A percentile compares a stretch with the other conserved stretches of the same genome.
These are phyloP conservation scores for Schizochytrium sp. DNA, from an alignment of 108 stramenopile genomes.

Conservation along the genomic window DNA sequence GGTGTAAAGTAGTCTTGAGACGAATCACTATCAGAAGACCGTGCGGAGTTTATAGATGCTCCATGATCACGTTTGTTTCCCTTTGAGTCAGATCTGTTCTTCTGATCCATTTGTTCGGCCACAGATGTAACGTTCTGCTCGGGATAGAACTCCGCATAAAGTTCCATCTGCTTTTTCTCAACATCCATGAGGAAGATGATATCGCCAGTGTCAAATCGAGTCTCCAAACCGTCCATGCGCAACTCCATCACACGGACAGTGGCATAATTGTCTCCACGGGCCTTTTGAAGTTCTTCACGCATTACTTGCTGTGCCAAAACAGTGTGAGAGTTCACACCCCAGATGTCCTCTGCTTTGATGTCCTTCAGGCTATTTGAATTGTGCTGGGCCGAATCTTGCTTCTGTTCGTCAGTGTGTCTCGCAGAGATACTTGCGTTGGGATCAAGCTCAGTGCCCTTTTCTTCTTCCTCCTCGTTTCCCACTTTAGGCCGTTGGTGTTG, in stretches of 20 bases:
- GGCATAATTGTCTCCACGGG: background rate
- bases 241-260: slow-evolving; percentile 3
- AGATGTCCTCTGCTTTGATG: background rate
- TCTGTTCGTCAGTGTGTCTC: too few species aligned
- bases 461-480: background rate
- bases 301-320: slow-evolving; percentile 8
- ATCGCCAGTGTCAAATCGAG: slow-evolving; percentile 44
- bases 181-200: background rate
- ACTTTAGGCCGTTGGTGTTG: background rate
- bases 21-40: background rate
- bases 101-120: too few species aligned
- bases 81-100: background rate
- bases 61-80: background rate
- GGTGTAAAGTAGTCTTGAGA: background rate
- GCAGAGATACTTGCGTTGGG: too few species aligned
- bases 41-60: background rate
- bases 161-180: background rate
- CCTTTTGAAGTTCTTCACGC: slow-evolving; percentile 4
- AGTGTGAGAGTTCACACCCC: slow-evolving; percentile 40
- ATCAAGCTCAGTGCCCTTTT: background rate
- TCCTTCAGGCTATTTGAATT: background rate
- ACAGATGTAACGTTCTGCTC: background rate
- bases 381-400: too few species aligned
- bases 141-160: background rate
- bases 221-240: slow-evolving; percentile 42